Conservation (phyloP, 495 filamentous ascomycete species). For the Penicillium simplicissimum region DNA sequence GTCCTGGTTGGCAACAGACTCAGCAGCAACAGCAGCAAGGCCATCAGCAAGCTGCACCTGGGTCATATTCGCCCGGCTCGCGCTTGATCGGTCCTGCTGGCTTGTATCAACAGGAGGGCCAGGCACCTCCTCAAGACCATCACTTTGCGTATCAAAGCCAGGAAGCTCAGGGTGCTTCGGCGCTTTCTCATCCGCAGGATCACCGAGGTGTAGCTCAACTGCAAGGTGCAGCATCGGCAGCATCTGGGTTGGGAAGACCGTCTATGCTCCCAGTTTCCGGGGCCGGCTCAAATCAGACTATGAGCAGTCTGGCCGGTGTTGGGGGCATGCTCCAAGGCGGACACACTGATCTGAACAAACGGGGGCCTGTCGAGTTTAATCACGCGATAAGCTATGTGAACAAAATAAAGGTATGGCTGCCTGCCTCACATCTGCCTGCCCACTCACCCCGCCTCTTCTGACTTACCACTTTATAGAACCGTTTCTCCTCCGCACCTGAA, state of each 20-base stretch:
- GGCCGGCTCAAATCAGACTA: slow-evolving; percentile 48
- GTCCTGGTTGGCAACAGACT: slow-evolving; percentile 49
- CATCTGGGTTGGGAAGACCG: slow-evolving; percentile 47
- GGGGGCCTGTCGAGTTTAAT: slow-evolving; percentile 97
- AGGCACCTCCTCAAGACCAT: slow-evolving; percentile 42
- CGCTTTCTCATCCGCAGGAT: slow-evolving; percentile 70
- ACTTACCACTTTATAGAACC: slow-evolving; percentile 61
- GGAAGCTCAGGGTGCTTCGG: slow-evolving; percentile 51
- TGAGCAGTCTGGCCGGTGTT: slow-evolving; percentile 47
- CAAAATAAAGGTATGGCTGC: slow-evolving; percentile 88
- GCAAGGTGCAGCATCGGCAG: slow-evolving; percentile 72
- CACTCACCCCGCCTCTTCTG: too few species aligned
- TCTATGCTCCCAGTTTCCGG: slow-evolving; percentile 47
- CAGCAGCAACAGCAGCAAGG: slow-evolving; percentile 54
- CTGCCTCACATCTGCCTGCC: slow-evolving; percentile 1
- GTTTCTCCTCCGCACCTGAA: slow-evolving; percentile 90
- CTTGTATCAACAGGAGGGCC: slow-evolving; percentile 42
- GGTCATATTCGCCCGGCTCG: slow-evolving; percentile 48
- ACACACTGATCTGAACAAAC: slow-evolving; percentile 72
- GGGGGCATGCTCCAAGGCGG: slow-evolving; percentile 50
- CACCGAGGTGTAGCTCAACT: slow-evolving; percentile 79
- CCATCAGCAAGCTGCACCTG: slow-evolving; percentile 39
- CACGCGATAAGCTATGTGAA: slow-evolving; percentile 99
- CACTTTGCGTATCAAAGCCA: slow-evolving; percentile 49
- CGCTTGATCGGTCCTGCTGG: slow-evolving; percentile 42